Evolutionary conservation across 2,329 filamentous ascomycete genomes (phyloP).

Genomic region (Endoconidiophora laricicola): DNA sequence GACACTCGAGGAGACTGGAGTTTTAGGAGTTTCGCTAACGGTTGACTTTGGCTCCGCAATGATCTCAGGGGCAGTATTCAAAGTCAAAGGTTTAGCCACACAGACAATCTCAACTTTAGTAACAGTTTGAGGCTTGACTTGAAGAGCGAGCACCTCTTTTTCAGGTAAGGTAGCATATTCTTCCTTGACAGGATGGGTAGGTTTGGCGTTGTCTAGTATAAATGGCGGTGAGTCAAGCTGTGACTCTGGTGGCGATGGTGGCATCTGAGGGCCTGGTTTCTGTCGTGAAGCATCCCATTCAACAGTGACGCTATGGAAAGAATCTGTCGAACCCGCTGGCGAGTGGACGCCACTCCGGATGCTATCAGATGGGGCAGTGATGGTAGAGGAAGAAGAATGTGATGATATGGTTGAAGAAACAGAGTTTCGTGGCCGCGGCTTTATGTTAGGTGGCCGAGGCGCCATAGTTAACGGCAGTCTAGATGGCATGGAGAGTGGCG

Average conservation of each 20-base stretch:
- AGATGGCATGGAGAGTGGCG: slow-evolving; percentile 6
- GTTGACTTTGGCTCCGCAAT: background rate
- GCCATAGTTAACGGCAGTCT: slow-evolving; percentile 11
- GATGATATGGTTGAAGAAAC: slow-evolving; percentile 5
- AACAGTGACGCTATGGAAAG: slow-evolving; percentile 32
- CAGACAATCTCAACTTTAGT: background rate
- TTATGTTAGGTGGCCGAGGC: slow-evolving; percentile 7
- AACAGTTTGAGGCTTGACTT: background rate
- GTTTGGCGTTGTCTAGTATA: background rate
- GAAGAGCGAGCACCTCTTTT: background rate
- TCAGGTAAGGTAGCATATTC: background rate
- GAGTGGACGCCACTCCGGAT: slow-evolving; percentile 19
- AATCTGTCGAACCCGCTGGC: slow-evolving; percentile 31
- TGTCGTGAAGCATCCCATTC: slow-evolving; percentile 1
- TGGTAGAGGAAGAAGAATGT: slow-evolving; percentile 3
- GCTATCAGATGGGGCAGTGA: background rate
- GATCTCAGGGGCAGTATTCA: background rate
- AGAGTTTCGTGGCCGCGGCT: slow-evolving; percentile 1
- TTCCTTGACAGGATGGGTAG: background rate
- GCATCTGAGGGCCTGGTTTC: slow-evolving; percentile 1
- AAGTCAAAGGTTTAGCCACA: background rate
- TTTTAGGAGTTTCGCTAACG: background rate
- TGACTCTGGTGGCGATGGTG: slow-evolving; percentile 7
- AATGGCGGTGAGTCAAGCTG: background rate
- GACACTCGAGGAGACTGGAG: background rate